Percentiles rank a stretch among this genome's conserved stretches.
These are phyloP conservation scores for Gillenia trifoliata DNA, from an alignment of 306 rosid genomes.

Conservation along the genomic window DNA sequence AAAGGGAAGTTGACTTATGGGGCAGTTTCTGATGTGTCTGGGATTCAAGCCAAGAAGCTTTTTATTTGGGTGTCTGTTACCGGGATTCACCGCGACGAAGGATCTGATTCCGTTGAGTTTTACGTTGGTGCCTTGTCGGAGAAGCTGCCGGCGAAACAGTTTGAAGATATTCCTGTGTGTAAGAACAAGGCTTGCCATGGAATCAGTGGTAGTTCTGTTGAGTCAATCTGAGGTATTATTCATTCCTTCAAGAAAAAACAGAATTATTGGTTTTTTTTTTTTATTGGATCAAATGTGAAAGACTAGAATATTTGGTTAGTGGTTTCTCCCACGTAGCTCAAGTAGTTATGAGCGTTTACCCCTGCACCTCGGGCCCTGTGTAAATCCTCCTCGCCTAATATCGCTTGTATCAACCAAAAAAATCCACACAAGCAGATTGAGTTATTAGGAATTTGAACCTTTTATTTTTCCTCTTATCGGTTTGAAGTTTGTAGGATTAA, in stretches of 20 bases:
- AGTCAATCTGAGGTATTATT: constrained; percentile 26
- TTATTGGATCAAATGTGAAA: background rate
- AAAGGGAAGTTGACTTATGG: constrained; percentile 48
- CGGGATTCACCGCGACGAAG: constrained; percentile 36
- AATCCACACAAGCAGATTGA: background rate
- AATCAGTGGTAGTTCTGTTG: background rate
- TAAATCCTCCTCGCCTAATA: background rate
- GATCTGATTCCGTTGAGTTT: constrained; percentile 39
- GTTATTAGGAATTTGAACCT: background rate
- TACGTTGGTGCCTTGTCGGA: constrained; percentile 56
- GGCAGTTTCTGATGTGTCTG: constrained; percentile 47
- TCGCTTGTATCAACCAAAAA: background rate
- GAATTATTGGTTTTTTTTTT: background rate
- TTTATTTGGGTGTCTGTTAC: constrained; percentile 64
- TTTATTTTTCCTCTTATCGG: background rate
- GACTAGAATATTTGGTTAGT: background rate
- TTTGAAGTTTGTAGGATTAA: background rate
- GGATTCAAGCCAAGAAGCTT: constrained; percentile 61
- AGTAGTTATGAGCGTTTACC: background rate
- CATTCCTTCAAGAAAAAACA: background rate
- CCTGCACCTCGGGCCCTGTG: background rate
- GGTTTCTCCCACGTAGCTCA: background rate
- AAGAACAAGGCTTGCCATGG: constrained; percentile 20
- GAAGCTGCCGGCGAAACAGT: constrained; percentile 43
- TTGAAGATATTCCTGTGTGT: constrained; percentile 43